Percentiles rank a stretch among this genome's conserved stretches.
Evolutionary conservation across 2,329 filamentous ascomycete species (phyloP).

Genomic region (Colletotrichum chrysophilum): DNA sequence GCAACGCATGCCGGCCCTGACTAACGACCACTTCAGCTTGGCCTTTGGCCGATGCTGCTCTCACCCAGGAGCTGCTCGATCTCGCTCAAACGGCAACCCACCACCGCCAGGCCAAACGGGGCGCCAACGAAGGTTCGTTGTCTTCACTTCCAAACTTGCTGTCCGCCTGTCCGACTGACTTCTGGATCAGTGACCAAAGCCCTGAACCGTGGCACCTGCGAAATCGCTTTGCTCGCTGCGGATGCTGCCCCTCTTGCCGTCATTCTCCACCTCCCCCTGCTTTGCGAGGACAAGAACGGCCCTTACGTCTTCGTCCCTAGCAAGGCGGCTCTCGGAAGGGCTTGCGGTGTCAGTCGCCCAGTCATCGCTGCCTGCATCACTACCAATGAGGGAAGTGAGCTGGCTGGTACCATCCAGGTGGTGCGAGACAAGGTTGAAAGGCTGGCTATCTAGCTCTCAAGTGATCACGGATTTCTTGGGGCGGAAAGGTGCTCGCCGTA

Average conservation of each 20-base stretch:
- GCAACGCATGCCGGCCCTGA: too few relatives aligned
- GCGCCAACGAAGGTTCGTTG: slow-evolving; percentile 69
- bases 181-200: slow-evolving; percentile 72
- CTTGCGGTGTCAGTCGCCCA: slow-evolving; percentile 84
- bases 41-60: slow-evolving; percentile 73
- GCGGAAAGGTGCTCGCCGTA: not conserved
- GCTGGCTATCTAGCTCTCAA: slow-evolving; percentile 81
- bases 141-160: not conserved
- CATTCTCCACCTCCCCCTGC: slow-evolving; percentile 83
- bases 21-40: slow-evolving; percentile 51
- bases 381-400: slow-evolving; percentile 86
- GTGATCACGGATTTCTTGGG: not conserved
- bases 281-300: slow-evolving; percentile 79
- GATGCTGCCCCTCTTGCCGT: slow-evolving; percentile 89
- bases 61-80: slow-evolving; percentile 83
- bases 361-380: slow-evolving; percentile 90
- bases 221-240: slow-evolving; percentile 86
- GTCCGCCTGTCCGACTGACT: not conserved
- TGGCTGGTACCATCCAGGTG: slow-evolving; percentile 84
- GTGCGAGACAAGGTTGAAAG: slow-evolving; percentile 96
- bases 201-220: slow-evolving; percentile 85
- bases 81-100: slow-evolving; percentile 75
- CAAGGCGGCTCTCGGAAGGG: slow-evolving; percentile 85
- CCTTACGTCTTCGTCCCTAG: slow-evolving; percentile 73
- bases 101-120: slow-evolving; percentile 80